A percentile compares a stretch with the other conserved stretches of the same genome.
These are phyloP conservation scores for Geoglossum glabrum DNA, from an alignment of 495 filamentous ascomycete species.

Conservation along the genomic window DNA sequence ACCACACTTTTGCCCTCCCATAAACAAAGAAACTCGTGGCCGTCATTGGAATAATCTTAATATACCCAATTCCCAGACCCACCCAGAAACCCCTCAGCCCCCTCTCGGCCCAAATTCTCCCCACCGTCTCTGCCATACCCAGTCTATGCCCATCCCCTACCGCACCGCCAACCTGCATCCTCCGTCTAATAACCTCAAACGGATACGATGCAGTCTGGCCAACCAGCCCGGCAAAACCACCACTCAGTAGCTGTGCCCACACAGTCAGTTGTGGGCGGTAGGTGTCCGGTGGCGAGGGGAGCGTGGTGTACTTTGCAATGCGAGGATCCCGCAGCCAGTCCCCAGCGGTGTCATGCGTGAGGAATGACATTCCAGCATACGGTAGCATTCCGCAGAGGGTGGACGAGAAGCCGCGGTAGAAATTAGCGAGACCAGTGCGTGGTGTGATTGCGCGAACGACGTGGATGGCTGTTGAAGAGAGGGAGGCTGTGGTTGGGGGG, in stretches of 20 bases:
- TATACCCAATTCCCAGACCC: constrained; percentile 81
- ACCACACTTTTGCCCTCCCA: constrained; percentile 4
- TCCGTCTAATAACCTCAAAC: constrained; percentile 70
- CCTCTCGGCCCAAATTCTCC: constrained; percentile 48
- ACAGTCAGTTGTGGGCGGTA: constrained; percentile 41
- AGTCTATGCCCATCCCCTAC: constrained; percentile 73
- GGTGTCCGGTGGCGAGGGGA: constrained; percentile 19
- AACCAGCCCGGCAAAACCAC: constrained; percentile 66
- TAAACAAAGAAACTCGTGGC: constrained; percentile 45
- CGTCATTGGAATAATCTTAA: constrained; percentile 81
- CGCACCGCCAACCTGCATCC: constrained; percentile 92
- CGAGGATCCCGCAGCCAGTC: constrained; percentile 53
- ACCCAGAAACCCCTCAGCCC: constrained; percentile 79
- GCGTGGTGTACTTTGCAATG: constrained; percentile 47
- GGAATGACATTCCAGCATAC: constrained; percentile 92
- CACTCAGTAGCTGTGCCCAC: constrained; percentile 71
- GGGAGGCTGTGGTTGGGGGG: not conserved
- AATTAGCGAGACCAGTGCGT: constrained; percentile 57
- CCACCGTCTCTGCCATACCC: constrained; percentile 57
- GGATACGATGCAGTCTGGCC: constrained; percentile 88
- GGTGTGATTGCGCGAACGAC: constrained; percentile 26
- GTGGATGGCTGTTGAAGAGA: constrained; percentile 1
- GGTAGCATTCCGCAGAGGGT: constrained; percentile 88
- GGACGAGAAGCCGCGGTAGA: constrained; percentile 83
- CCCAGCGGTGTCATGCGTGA: constrained; percentile 74